Evolutionary conservation across 2,329 filamentous ascomycete genomes (phyloP).

Genomic region (Fusarium lateritium): DNA sequence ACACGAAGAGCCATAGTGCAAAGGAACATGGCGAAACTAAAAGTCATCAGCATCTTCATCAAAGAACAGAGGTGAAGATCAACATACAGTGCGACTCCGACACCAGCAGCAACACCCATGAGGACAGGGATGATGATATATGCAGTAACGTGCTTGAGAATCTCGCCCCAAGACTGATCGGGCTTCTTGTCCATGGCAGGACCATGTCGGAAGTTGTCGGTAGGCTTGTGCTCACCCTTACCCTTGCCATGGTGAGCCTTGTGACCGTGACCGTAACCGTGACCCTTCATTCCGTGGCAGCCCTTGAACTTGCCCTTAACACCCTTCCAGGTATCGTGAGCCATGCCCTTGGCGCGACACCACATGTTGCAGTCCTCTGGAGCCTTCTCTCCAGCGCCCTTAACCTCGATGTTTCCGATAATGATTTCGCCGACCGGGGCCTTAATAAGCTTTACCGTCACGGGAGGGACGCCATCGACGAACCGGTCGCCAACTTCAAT

Average conservation of each 20-base stretch:
- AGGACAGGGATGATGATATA: slow-evolving; percentile 78
- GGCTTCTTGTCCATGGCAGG: slow-evolving; percentile 25
- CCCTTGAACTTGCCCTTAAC: slow-evolving; percentile 48
- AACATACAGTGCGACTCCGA: slow-evolving; percentile 74
- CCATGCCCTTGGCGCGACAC: slow-evolving; percentile 62
- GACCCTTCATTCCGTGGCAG: slow-evolving; percentile 47
- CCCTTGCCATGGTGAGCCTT: slow-evolving; percentile 33
- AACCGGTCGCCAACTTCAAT: slow-evolving; percentile 71
- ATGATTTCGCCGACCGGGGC: slow-evolving; percentile 68
- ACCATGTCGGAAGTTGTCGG: slow-evolving; percentile 35
- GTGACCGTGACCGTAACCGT: slow-evolving; percentile 13
- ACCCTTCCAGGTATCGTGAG: slow-evolving; percentile 48
- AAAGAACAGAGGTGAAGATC: not conserved
- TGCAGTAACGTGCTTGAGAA: slow-evolving; percentile 69
- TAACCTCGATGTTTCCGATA: slow-evolving; percentile 64
- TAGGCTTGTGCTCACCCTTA: slow-evolving; percentile 43
- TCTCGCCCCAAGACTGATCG: slow-evolving; percentile 60
- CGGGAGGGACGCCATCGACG: slow-evolving; percentile 66
- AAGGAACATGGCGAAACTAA: slow-evolving; percentile 74
- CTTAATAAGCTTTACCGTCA: slow-evolving; percentile 75
- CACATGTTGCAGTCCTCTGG: slow-evolving; percentile 62
- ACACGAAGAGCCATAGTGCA: slow-evolving; percentile 73
- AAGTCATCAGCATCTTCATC: slow-evolving; percentile 47
- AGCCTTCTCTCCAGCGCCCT: slow-evolving; percentile 43
- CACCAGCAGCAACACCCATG: slow-evolving; percentile 77